phyloP scores from a whole-genome alignment of 768 basidiomycete species.

The Lepiota venenata region DNA sequence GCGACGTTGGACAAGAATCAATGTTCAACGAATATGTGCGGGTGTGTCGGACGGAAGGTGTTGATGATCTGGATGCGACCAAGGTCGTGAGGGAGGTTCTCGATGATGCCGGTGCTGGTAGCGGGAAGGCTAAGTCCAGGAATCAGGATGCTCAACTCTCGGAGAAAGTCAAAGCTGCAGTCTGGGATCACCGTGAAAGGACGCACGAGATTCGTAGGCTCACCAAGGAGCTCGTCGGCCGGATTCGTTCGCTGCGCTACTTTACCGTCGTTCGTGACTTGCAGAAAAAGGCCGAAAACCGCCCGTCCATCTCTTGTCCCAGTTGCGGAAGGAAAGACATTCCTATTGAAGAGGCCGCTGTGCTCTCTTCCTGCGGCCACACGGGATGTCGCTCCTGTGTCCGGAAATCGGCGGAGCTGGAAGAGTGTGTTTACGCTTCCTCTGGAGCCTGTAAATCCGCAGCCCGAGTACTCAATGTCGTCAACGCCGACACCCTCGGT shows the following conservation, averaged over 20 bases:
- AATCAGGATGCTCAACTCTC: slow-evolving; percentile 55
- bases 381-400: slow-evolving; percentile 80
- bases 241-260: slow-evolving; percentile 87
- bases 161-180: slow-evolving; percentile 54
- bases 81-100: slow-evolving; percentile 56
- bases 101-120: slow-evolving; percentile 52
- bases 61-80: slow-evolving; percentile 77
- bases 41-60: slow-evolving; percentile 63
- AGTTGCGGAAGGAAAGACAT: slow-evolving; percentile 53
- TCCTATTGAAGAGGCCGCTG: slow-evolving; percentile 67
- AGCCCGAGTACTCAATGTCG: slow-evolving; percentile 78
- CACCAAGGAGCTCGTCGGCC: slow-evolving; percentile 85
- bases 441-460: slow-evolving; percentile 74
- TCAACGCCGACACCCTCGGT: slow-evolving; percentile 75
- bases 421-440: slow-evolving; percentile 76
- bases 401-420: slow-evolving; percentile 62
- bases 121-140: slow-evolving; percentile 44
- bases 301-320: slow-evolving; percentile 60
- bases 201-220: slow-evolving; percentile 83
- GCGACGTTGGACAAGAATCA: slow-evolving; percentile 61
- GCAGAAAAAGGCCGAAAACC: slow-evolving; percentile 67
- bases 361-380: slow-evolving; percentile 92
- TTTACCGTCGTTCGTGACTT: slow-evolving; percentile 90
- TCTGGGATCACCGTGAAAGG: slow-evolving; percentile 84
- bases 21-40: slow-evolving; percentile 80